phyloP scores from a whole-genome alignment of 2,329 filamentous ascomycete species.

The Colletotrichum costaricense region DNA sequence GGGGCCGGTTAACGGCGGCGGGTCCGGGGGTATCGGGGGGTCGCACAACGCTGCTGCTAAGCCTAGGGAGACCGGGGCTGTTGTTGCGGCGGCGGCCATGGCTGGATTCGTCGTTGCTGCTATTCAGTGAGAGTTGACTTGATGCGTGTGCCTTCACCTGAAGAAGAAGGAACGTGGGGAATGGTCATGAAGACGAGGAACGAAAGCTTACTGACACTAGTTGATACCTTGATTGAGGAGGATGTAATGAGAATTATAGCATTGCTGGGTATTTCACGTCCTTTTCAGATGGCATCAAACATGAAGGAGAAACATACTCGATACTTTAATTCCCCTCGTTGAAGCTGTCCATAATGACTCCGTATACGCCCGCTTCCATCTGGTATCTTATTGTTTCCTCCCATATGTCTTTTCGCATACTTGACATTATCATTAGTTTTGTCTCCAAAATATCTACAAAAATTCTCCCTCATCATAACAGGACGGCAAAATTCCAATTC shows the following conservation, averaged over 20 bases:
- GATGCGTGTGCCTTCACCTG: rapidly evolving
- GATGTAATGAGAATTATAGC: not conserved
- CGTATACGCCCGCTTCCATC: not conserved
- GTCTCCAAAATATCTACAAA: not conserved
- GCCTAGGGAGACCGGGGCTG: slow-evolving; percentile 20
- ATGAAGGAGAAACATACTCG: not conserved
- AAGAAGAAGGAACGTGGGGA: not conserved
- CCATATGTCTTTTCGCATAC: not conserved
- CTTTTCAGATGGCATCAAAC: not conserved
- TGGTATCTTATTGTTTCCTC: not conserved
- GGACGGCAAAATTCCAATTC: slow-evolving; percentile 57
- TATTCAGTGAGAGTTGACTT: not conserved
- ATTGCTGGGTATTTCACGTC: not conserved
- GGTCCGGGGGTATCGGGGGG: not conserved
- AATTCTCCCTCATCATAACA: slow-evolving; percentile 37
- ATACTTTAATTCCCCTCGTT: not conserved
- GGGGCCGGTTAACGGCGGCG: slow-evolving; percentile 12
- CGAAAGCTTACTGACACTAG: not conserved
- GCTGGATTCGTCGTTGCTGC: slow-evolving; percentile 30
- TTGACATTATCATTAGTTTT: slow-evolving; percentile 6
- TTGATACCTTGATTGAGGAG: not conserved
- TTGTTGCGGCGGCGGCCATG: slow-evolving; percentile 18
- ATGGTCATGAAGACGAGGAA: not conserved
- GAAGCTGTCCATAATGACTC: not conserved
- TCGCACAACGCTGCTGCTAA: slow-evolving; percentile 10